Evolutionary conservation across 805 yeast genomes (phyloP).

Genomic region (Kluyveromyces wickerhamii): DNA sequence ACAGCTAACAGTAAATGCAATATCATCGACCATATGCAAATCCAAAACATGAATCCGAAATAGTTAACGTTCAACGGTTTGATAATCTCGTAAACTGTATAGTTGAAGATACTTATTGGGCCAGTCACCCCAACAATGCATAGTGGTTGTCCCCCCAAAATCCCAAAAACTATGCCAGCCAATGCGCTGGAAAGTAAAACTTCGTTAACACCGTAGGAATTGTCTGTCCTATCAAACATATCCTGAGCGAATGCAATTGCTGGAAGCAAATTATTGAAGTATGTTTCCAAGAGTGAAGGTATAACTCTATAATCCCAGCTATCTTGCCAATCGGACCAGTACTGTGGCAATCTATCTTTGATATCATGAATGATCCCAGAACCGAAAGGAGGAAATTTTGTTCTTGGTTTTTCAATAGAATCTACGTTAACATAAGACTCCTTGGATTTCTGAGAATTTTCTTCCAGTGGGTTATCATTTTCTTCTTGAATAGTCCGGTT

Average conservation of each 20-base stretch:
- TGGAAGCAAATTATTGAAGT: constrained; percentile 84
- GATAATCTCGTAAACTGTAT: constrained; percentile 52
- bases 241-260: constrained; percentile 96
- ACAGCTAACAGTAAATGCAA: constrained; percentile 70
- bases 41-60: constrained; percentile 94
- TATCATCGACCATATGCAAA: constrained; percentile 83
- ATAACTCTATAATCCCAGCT: constrained; percentile 79
- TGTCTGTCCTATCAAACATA: constrained; percentile 85
- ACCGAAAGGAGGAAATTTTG: constrained; percentile 11
- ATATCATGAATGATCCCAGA: constrained; percentile 33
- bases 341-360: constrained; percentile 46
- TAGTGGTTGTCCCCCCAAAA: constrained; percentile 82
- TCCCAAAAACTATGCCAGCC: constrained; percentile 84
- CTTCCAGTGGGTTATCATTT: too few species aligned
- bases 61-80: constrained; percentile 38
- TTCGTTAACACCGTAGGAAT: constrained; percentile 88
- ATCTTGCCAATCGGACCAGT: constrained; percentile 72
- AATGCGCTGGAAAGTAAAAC: constrained; percentile 75
- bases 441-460: background rate
- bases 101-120: constrained; percentile 85
- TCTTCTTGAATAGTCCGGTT: too few species aligned
- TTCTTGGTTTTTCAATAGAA: background rate
- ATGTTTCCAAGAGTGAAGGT: constrained; percentile 76
- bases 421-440: background rate
- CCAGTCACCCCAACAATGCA: constrained; percentile 98